Conservation (phyloP, 768 basidiomycete genomes). For the Leccinum uliginosum region DNA sequence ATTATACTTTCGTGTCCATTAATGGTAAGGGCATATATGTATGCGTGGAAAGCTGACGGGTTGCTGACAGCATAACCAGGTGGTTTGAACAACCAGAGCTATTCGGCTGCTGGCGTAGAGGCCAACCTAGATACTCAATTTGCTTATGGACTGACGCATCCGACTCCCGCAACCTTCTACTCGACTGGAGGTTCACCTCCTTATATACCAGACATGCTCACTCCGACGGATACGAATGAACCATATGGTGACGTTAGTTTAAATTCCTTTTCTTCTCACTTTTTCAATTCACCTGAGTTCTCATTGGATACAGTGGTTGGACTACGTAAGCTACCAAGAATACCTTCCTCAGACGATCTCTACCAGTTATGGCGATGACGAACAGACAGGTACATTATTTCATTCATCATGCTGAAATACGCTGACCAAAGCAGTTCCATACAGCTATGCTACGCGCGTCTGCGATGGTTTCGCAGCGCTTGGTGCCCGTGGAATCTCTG, state of each 20-base stretch:
- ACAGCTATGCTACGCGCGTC: conserved; percentile 50
- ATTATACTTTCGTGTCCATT: conserved; percentile 51
- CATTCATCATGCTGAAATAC: background rate
- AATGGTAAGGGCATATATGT: conserved; percentile 37
- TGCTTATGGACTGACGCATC: conserved; percentile 59
- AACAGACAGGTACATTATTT: conserved; percentile 53
- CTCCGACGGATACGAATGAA: conserved; percentile 43
- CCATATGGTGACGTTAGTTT: conserved; percentile 41
- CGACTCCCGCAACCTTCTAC: conserved; percentile 55
- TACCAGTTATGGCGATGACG: conserved; percentile 70
- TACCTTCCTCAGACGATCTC: conserved; percentile 58
- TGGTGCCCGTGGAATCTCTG: conserved; percentile 60
- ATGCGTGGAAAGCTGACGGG: background rate
- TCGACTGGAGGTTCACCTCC: conserved; percentile 64
- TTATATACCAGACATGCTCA: conserved; percentile 45
- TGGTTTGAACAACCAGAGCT: conserved; percentile 55
- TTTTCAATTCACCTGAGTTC: background rate
- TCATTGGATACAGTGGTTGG: conserved; percentile 50
- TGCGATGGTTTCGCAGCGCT: conserved; percentile 62
- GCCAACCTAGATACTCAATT: conserved; percentile 68
- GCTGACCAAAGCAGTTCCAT: conserved; percentile 42
- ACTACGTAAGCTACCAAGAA: conserved; percentile 44
- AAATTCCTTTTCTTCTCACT: background rate
- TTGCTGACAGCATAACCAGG: conserved; percentile 34
- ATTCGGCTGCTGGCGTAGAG: conserved; percentile 52